phyloP scores from a whole-genome alignment of 805 yeast species.

The Ogataea haglerorum region DNA sequence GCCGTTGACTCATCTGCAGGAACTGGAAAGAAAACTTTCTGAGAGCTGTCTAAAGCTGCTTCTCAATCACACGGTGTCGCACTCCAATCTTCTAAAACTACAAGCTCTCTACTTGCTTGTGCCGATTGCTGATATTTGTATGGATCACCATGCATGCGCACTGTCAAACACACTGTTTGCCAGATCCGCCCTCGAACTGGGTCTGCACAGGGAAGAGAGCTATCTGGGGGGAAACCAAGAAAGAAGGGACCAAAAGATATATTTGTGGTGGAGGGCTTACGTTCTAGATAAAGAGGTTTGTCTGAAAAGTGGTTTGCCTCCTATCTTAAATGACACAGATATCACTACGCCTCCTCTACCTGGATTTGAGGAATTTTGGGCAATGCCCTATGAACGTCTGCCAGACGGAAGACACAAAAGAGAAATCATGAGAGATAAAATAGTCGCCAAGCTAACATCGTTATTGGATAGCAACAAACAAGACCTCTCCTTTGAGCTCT shows the following conservation, averaged over 20 bases:
- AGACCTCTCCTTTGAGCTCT: slow-evolving; percentile 10
- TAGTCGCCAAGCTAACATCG: slow-evolving; percentile 10
- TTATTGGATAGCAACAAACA: not conserved
- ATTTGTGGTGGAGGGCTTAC: slow-evolving; percentile 50
- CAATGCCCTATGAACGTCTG: slow-evolving; percentile 10
- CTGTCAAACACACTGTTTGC: slow-evolving; percentile 44
- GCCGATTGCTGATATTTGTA: not conserved
- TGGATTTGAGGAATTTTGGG: slow-evolving; percentile 25
- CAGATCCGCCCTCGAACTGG: slow-evolving; percentile 54
- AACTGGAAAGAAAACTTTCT: slow-evolving; percentile 24
- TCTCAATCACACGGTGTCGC: not conserved
- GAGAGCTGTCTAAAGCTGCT: not conserved
- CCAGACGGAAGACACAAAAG: slow-evolving; percentile 14
- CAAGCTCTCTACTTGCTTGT: not conserved
- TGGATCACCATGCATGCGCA: not conserved
- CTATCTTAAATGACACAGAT: slow-evolving; percentile 42
- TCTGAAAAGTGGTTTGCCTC: slow-evolving; percentile 47
- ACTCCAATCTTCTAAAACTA: not conserved
- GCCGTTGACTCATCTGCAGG: slow-evolving; percentile 22
- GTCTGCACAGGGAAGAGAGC: slow-evolving; percentile 50
- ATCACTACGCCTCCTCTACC: slow-evolving; percentile 32
- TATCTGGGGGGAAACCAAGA: slow-evolving; percentile 34
- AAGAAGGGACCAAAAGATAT: slow-evolving; percentile 38
- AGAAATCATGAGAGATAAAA: slow-evolving; percentile 6
- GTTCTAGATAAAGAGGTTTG: slow-evolving; percentile 43